A percentile compares a stretch with the other conserved stretches of the same genome.
Evolutionary conservation across 257 asterid genomes (phyloP).

Genomic region (Orobanche coerulescens): DNA sequence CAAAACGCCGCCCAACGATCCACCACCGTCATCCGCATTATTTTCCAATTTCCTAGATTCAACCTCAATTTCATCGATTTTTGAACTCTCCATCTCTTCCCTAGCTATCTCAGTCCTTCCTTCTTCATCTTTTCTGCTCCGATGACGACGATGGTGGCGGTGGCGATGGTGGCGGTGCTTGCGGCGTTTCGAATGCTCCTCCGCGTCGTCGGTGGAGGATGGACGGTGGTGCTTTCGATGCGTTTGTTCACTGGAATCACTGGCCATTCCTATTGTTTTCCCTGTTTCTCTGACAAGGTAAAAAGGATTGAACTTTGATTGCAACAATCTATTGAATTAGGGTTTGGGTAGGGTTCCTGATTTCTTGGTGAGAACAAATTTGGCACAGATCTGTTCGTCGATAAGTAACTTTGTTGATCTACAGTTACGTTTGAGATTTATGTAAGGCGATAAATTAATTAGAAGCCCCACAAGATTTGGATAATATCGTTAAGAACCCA

Average conservation of each 20-base stretch:
- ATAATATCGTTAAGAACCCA: background rate
- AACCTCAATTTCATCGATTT: constrained; percentile 25
- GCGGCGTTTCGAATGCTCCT: constrained; percentile 72
- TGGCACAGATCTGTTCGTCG: constrained; percentile 17
- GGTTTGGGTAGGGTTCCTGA: constrained; percentile 37
- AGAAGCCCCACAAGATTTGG: background rate
- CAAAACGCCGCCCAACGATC: constrained; percentile 27
- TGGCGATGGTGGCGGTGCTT: constrained; percentile 76
- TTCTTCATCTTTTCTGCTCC: constrained; percentile 44
- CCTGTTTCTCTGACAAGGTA: background rate
- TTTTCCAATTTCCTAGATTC: constrained; percentile 23
- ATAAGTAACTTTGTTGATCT: background rate
- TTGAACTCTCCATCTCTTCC: constrained; percentile 25
- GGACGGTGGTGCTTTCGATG: constrained; percentile 70
- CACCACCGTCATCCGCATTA: constrained; percentile 21
- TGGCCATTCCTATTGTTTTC: no score
- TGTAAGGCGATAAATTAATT: background rate
- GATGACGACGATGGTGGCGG: constrained; percentile 58
- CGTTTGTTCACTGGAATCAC: constrained; percentile 54
- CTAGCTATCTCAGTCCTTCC: constrained; percentile 16
- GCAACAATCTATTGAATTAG: constrained; percentile 12
- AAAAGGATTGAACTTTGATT: background rate
- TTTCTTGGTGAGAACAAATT: constrained; percentile 12
- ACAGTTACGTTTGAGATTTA: constrained; percentile 12
- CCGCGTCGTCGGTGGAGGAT: constrained; percentile 48